Base-by-base conservation (phyloP, 495 filamentous ascomycete genomes). In the Astrocystis sublimbata region DNA sequence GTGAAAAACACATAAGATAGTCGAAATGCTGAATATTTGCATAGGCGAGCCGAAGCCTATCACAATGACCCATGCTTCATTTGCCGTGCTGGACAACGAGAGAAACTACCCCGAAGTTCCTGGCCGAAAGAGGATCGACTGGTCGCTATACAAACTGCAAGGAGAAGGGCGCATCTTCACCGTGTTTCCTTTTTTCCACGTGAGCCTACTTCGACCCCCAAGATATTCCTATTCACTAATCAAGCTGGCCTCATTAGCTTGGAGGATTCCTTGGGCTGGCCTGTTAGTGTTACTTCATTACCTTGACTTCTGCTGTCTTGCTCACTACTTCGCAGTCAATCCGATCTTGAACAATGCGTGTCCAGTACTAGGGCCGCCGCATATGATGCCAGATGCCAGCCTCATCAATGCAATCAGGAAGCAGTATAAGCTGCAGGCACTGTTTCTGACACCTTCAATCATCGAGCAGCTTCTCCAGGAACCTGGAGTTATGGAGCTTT, bases 11-110 rank as follows among this genome's bases (percentile, higher is more conserved):
- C n/a, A n/a, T n/a, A n/a, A n/a, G n/a, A n/a, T n/a, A n/a, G n/a
- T n/a, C n/a, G n/a, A n/a, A n/a, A n/a, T n/a, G n/a, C n/a, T n/a
- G n/a, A n/a, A n/a, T n/a, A n/a, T n/a, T n/a, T n/a, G n/a, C n/a
- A n/a, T 3, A 52, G 42, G 26, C 3, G 15, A 23, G 0, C 62
- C 76, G 1, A 79, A 82, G 55, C 76, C 76, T 0, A 72, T 79
- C 1, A 66, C 65, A 13, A 67, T 75, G 23, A 72, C 67, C 15
- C 73, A 77, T 23, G 71, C 67, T 23, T 76, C 58, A 15, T 63
- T 76, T 6, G 70, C 52, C 7, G 61, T 69, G 0, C 6, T 75
- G 1, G 78, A 79, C 33, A 60, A 62, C 3, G 24, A 55, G 19
- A 38, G 40, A 24, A 55, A 55, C 33, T 30, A 38, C 8, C 23